phyloP scores from a whole-genome alignment of 139 green algal species.

The Mychonastes homosphaera region DNA sequence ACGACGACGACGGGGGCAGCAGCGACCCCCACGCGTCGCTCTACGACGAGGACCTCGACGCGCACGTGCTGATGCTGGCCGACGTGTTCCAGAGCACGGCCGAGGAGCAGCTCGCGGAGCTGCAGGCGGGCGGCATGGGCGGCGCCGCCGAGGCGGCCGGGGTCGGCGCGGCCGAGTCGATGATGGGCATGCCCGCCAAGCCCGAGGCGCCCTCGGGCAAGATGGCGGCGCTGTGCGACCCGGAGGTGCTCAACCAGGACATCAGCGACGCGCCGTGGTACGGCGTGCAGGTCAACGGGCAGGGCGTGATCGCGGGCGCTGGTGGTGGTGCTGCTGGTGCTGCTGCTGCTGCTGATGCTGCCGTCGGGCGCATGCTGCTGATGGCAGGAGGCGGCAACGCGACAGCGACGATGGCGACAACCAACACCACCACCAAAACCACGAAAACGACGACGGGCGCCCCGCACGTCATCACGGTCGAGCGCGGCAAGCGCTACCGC shows the following conservation, averaged over 20 bases:
- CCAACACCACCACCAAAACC: neutral
- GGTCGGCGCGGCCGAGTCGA: neutral
- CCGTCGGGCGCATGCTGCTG: no score
- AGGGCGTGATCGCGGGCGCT: neutral
- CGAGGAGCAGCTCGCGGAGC: neutral
- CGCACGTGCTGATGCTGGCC: conserved; percentile 6
- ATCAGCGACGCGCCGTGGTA: conserved; percentile 1
- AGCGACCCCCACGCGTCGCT: neutral
- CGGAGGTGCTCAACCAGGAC: neutral
- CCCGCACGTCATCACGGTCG: conserved; percentile 2
- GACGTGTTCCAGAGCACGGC: neutral
- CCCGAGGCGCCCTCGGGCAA: neutral
- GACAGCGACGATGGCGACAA: no score
- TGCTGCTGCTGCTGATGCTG: no score
- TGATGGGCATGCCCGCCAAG: neutral
- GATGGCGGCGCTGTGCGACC: neutral
- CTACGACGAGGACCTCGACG: conserved; percentile 3
- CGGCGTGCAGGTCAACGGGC: conserved; percentile 9
- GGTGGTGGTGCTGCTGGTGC: no score
- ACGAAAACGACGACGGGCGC: neutral
- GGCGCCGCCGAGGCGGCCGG: neutral
- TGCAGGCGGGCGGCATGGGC: conserved; percentile 1
- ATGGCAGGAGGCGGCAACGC: no score
- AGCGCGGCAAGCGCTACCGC: neutral
- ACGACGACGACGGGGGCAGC: no score